Base-by-base conservation (phyloP, 352 stramenopile genomes). In the Sclerospora graminicola region DNA sequence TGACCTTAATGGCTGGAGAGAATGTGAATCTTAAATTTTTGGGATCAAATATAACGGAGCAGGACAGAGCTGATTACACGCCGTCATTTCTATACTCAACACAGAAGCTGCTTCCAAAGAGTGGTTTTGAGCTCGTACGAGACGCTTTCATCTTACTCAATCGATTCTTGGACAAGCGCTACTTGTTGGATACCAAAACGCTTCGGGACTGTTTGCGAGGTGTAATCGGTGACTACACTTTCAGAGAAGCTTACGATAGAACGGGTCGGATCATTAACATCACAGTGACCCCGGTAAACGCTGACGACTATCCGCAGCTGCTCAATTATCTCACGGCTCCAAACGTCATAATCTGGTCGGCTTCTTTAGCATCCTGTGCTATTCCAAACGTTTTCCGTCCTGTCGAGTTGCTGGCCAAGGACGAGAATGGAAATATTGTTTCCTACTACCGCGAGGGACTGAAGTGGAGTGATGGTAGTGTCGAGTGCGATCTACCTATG, bases 211-310 rank as follows among this genome's bases (percentile, higher is more conserved):
- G 67, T 6, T 64, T 98, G 18, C 66, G 87, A 33, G 71, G 66
- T 34, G 89, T 94, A 65, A 92, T 98, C 54, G 95, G 95, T n/a
- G 83, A 98, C 59, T 97, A 97, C 58, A 98, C 95, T 2, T 99
- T 99, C 60, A 89, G 96, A 54, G 94, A 97, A 49, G 96, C 95
- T 0, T 99, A 98, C 60, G 95, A 99, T 66, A 74, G 94, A 29
- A 99, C 96, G 8, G 95, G 95, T 21, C 76, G 95, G 15, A 99
- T 99, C 66, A 87, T 98, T 39, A 99, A 99, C 70, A 97, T 99
- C 49, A 98, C 92, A 5, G 96, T 99, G 8, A 97, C 91, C 5
- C 93, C 94, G 16, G 66, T 83, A 37, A 85, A 76, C 51, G 63
- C 75, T 8, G 76, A 84, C 48, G 95, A 98, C 59, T 96, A 97